These are phyloP conservation scores for Ganoderma lucidum DNA, from an alignment of 1,284 basidiomycete species.

Conservation along the genomic window DNA sequence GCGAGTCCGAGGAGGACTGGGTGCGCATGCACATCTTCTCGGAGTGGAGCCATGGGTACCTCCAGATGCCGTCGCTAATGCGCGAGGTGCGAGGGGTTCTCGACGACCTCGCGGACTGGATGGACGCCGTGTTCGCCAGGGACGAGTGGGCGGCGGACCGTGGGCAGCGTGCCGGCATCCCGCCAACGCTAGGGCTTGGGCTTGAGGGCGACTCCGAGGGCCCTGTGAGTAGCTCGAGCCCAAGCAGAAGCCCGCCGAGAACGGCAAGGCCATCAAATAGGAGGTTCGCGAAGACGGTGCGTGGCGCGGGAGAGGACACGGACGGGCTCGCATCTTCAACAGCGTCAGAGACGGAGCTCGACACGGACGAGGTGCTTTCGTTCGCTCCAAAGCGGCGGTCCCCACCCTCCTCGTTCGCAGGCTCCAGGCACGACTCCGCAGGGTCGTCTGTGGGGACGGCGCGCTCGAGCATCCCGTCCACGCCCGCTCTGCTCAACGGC, in stretches of 20 bases:
- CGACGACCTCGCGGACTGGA: conserved; percentile 93
- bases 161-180: conserved; percentile 20
- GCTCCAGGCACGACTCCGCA: conserved; percentile 19
- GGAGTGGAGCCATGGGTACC: conserved; percentile 93
- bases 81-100: conserved; percentile 84
- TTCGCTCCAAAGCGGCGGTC: conserved; percentile 71
- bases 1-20: conserved; percentile 92
- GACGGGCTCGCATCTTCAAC: conserved; percentile 37
- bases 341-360: conserved; percentile 43
- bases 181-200: conserved; percentile 7
- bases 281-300: conserved; percentile 6
- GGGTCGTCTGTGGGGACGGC: conserved; percentile 27
- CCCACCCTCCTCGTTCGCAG: conserved; percentile 42
- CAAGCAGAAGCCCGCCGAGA: neutral
- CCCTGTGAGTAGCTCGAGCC: conserved; percentile 6
- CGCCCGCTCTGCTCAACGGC: conserved; percentile 1
- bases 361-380: conserved; percentile 73
- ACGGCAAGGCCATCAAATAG: conserved; percentile 3
- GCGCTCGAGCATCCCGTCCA: conserved; percentile 16
- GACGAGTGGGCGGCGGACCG: conserved; percentile 3
- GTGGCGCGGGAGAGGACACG: conserved; percentile 18
- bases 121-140: conserved; percentile 77
- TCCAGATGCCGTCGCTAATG: conserved; percentile 94
- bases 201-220: conserved; percentile 8
- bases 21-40: conserved; percentile 92